Evolutionary conservation across 2,329 filamentous ascomycete species (phyloP).

Genomic region (Alternaria longipes): DNA sequence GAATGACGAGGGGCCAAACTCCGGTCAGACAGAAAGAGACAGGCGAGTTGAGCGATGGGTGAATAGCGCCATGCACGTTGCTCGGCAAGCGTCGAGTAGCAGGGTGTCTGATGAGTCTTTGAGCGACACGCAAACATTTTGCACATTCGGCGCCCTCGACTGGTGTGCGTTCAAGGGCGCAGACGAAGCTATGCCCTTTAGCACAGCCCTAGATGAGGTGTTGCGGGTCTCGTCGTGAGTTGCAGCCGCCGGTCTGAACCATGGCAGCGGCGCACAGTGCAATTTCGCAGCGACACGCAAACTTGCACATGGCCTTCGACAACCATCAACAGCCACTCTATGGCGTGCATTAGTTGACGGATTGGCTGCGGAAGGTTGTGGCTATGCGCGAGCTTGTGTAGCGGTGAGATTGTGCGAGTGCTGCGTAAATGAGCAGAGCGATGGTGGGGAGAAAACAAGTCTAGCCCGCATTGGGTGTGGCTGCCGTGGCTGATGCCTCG

Average conservation of each 20-base stretch:
- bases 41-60: conserved; percentile 33
- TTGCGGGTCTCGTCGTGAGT: background rate
- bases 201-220: conserved; percentile 13
- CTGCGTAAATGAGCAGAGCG: conserved; percentile 31
- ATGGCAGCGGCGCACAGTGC: conserved; percentile 11
- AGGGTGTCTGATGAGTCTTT: conserved; percentile 33
- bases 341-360: conserved; percentile 20
- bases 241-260: conserved; percentile 19
- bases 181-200: conserved; percentile 5
- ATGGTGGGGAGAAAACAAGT: conserved; percentile 14
- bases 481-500: conserved; percentile 27
- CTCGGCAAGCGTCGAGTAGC: conserved; percentile 26
- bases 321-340: conserved; percentile 29
- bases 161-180: conserved; percentile 23
- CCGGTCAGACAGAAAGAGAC: conserved; percentile 47
- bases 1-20: conserved; percentile 31
- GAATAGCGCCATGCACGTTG: conserved; percentile 30
- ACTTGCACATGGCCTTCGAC: conserved; percentile 17
- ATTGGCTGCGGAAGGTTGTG: conserved; percentile 22
- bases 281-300: conserved; percentile 10
- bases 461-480: conserved; percentile 29
- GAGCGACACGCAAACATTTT: conserved; percentile 17
- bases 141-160: conserved; percentile 13
- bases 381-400: conserved; percentile 32
- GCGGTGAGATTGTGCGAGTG: conserved; percentile 33